Conservation (phyloP, 495 filamentous ascomycete species). For the Annulohypoxylon nitens region DNA sequence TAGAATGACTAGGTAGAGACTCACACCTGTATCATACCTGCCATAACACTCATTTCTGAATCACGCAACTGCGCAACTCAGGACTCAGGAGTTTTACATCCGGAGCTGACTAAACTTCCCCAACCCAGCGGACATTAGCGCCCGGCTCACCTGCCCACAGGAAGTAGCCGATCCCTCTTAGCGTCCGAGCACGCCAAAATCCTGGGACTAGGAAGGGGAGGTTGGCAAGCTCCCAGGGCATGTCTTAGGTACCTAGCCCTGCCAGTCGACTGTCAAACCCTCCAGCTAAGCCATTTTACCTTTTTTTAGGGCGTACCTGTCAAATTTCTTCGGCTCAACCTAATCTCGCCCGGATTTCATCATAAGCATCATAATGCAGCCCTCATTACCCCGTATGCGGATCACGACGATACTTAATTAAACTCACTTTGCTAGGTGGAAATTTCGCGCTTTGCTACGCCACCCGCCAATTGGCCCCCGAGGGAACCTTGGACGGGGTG, state of each 20-base stretch:
- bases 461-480: not conserved
- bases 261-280: too few relatives aligned
- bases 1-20: not conserved
- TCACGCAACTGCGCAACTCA: not conserved
- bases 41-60: too few relatives aligned
- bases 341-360: conserved; percentile 1
- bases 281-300: too few relatives aligned
- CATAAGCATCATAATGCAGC: conserved; percentile 5
- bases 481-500: not conserved
- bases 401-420: not conserved
- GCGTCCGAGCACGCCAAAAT: conserved; percentile 6
- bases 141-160: not conserved
- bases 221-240: not conserved
- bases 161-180: conserved; percentile 8
- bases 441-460: not conserved
- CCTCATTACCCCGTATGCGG: conserved; percentile 7
- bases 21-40: too few relatives aligned
- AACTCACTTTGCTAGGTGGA: not conserved
- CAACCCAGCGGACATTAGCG: conserved; percentile 24
- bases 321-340: conserved; percentile 18
- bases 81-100: not conserved
- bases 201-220: not conserved
- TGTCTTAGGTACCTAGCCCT: not conserved
- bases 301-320: conserved; percentile 1
- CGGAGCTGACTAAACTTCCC: conserved; percentile 17